Conservation (phyloP, 805 yeast species). For the Metschnikowia reukaufii region DNA sequence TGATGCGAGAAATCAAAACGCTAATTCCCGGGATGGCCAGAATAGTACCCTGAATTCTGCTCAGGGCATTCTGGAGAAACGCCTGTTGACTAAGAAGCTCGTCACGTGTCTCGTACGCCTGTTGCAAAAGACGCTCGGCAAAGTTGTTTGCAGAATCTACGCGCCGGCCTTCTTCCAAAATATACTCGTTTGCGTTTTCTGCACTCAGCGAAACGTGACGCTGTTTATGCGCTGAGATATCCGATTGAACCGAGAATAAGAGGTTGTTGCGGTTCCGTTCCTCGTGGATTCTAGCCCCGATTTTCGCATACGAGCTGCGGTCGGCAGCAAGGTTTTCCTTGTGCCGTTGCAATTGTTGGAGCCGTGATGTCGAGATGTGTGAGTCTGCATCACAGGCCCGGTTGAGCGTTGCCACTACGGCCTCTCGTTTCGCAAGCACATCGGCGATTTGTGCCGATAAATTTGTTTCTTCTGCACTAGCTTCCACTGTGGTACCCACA, state of each 20-base stretch:
- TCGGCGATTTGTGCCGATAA: conserved; percentile 27
- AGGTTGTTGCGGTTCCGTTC: conserved; percentile 77
- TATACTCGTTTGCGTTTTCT: conserved; percentile 63
- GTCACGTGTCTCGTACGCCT: conserved; percentile 88
- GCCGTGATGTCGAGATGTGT: conserved; percentile 64
- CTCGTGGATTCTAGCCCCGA: conserved; percentile 59
- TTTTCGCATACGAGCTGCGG: conserved; percentile 57
- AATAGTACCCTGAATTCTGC: conserved; percentile 58
- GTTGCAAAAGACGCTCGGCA: conserved; percentile 77
- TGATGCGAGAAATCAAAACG: conserved; percentile 71
- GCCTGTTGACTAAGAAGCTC: conserved; percentile 74
- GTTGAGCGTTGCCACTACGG: conserved; percentile 48
- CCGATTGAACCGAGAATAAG: conserved; percentile 72
- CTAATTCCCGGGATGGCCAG: conserved; percentile 81
- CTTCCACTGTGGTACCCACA: conserved; percentile 20
- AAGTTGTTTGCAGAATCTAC: conserved; percentile 70
- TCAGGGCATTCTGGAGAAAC: conserved; percentile 60
- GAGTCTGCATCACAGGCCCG: conserved; percentile 53
- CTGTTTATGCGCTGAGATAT: conserved; percentile 67
- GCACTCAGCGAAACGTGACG: conserved; percentile 25
- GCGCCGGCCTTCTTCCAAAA: conserved; percentile 72
- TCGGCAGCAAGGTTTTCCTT: conserved; percentile 74
- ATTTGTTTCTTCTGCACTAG: conserved; percentile 25
- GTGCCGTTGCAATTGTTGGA: conserved; percentile 82
- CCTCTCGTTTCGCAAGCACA: conserved; percentile 46